Evolutionary conservation across 192 early-diverging fungal genomes (phyloP).

Genomic region (Backusella westeae): DNA sequence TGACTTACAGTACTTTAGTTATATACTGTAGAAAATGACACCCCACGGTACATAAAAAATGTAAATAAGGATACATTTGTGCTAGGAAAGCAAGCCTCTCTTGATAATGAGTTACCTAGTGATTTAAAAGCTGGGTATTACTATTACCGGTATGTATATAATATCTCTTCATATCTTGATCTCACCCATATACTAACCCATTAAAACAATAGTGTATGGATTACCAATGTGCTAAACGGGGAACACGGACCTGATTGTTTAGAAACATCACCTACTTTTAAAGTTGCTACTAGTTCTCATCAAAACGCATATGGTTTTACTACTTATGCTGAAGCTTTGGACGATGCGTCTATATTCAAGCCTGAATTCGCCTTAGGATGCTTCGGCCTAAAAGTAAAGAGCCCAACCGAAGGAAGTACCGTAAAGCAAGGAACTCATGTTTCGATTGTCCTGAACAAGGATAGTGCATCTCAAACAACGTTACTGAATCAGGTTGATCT

Average conservation of each 20-base stretch:
- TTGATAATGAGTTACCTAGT: constrained; percentile 1
- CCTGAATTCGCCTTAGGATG: constrained; percentile 26
- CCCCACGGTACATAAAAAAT: constrained; percentile 21
- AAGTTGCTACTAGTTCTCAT: constrained; percentile 19
- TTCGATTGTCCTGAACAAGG: constrained; percentile 10
- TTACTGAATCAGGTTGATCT: constrained; percentile 19
- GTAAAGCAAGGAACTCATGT: constrained; percentile 10
- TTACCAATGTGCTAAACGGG: constrained; percentile 22
- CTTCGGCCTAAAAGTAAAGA: constrained; percentile 21
- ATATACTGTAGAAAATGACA: neutral
- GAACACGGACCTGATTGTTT: constrained; percentile 27
- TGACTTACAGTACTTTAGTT: neutral
- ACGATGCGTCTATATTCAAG: constrained; percentile 17
- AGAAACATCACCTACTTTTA: constrained; percentile 26
- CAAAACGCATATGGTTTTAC: constrained; percentile 15
- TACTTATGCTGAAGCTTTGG: constrained; percentile 13
- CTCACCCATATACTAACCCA: neutral
- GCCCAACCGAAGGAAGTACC: constrained; percentile 9
- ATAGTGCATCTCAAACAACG: constrained; percentile 28
- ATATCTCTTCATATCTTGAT: neutral
- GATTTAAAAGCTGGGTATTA: constrained; percentile 19
- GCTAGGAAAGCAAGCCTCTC: constrained; percentile 19
- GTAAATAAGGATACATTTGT: constrained; percentile 10
- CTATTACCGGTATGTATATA: constrained; percentile 19
- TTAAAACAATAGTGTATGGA: constrained; percentile 18